phyloP scores from a whole-genome alignment of 2,329 filamentous ascomycete species.

The Trichophyton equinum region DNA sequence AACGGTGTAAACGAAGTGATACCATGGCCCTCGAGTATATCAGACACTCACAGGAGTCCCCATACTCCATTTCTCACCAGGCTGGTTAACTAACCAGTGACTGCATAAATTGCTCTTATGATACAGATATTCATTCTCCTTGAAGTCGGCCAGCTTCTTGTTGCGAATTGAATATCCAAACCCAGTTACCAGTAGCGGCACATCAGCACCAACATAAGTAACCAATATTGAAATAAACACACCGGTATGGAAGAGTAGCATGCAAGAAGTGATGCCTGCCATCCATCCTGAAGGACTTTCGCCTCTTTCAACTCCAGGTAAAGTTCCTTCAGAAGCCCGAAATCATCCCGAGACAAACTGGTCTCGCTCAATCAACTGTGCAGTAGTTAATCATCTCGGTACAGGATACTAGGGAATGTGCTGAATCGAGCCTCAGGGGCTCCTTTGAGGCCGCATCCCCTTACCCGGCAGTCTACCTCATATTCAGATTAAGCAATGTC shows the following conservation, averaged over 20 bases:
- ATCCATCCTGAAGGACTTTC: constrained; percentile 30
- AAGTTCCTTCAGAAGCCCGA: constrained; percentile 27
- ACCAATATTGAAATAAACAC: constrained; percentile 1
- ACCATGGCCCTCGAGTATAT: neutral
- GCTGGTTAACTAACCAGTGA: constrained; percentile 47
- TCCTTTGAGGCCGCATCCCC: constrained; percentile 32
- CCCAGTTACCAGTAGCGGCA: neutral
- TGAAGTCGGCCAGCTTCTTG: neutral
- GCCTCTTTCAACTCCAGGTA: constrained; percentile 33
- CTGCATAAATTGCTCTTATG: constrained; percentile 42
- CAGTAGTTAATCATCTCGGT: constrained; percentile 33
- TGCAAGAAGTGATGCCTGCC: constrained; percentile 43
- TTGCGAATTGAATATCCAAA: neutral
- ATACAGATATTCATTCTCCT: constrained; percentile 35
- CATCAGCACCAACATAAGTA: no score
- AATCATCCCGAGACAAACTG: constrained; percentile 34
- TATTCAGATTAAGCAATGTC: neutral
- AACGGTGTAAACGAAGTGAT: neutral
- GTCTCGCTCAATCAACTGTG: constrained; percentile 35
- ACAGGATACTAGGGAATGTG: constrained; percentile 48
- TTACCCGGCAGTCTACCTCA: constrained; percentile 19
- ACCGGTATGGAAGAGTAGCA: constrained; percentile 42
- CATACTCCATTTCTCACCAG: constrained; percentile 50
- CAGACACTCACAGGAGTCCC: constrained; percentile 28
- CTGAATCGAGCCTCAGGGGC: constrained; percentile 46